A percentile compares a stretch with the other conserved stretches of the same genome.
Conservation (phyloP, 2,329 filamentous ascomycete genomes). For the Ceratocystis albifundus region DNA sequence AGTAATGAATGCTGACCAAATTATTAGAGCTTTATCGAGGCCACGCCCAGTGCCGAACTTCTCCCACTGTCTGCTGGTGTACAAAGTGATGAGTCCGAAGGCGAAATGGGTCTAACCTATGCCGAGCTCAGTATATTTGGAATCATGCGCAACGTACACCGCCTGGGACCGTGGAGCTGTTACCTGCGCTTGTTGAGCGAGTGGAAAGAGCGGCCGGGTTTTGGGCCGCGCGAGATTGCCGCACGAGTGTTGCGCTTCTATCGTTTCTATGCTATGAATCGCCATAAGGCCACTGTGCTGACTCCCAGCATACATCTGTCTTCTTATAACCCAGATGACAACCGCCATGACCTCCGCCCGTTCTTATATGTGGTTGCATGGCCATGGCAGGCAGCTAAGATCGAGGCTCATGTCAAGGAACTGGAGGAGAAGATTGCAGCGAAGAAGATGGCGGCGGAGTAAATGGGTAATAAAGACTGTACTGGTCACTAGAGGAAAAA, state of each 20-base stretch:
- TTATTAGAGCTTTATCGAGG: slow-evolving; percentile 45
- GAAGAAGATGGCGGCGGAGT: slow-evolving; percentile 6
- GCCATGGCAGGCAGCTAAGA: slow-evolving; percentile 36
- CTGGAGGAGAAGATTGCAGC: slow-evolving; percentile 28
- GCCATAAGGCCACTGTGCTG: slow-evolving; percentile 52
- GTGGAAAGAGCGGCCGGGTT: slow-evolving; percentile 30
- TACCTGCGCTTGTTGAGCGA: slow-evolving; percentile 33
- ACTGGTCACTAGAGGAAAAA: not conserved
- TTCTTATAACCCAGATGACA: slow-evolving; percentile 33
- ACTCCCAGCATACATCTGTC: slow-evolving; percentile 44
- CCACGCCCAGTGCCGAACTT: slow-evolving; percentile 44
- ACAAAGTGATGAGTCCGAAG: slow-evolving; percentile 33
- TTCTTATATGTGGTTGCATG: slow-evolving; percentile 34
- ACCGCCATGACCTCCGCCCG: slow-evolving; percentile 33
- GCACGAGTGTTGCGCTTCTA: slow-evolving; percentile 37
- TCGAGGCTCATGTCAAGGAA: slow-evolving; percentile 30
- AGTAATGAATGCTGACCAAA: not conserved
- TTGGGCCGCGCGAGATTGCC: slow-evolving; percentile 32
- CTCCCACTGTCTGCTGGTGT: slow-evolving; percentile 34
- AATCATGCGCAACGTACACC: slow-evolving; percentile 33
- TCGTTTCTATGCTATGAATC: slow-evolving; percentile 47
- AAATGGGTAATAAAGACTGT: not conserved
- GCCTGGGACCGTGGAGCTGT: slow-evolving; percentile 34
- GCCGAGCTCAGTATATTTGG: slow-evolving; percentile 33
- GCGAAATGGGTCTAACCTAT: slow-evolving; percentile 37